These are phyloP conservation scores for Cadophora malorum DNA, from an alignment of 2,329 filamentous ascomycete species.

Conservation along the genomic window DNA sequence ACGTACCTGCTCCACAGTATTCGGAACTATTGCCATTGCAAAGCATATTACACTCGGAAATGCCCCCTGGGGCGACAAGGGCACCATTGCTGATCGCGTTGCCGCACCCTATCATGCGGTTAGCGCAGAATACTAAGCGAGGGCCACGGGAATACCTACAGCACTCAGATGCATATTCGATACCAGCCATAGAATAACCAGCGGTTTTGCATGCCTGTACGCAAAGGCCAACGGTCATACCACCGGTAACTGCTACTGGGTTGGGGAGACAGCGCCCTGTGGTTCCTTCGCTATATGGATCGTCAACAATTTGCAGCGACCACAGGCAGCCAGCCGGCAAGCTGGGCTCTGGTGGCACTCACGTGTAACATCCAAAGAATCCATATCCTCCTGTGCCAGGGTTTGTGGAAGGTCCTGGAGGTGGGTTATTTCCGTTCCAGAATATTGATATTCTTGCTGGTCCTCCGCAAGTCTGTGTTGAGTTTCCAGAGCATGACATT, in stretches of 20 bases:
- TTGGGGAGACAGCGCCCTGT: constrained; percentile 33
- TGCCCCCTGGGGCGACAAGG: constrained; percentile 23
- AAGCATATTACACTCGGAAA: constrained; percentile 38
- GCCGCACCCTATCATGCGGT: constrained; percentile 25
- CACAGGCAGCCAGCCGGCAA: constrained; percentile 5
- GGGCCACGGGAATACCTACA: constrained; percentile 43
- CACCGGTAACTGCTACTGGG: constrained; percentile 26
- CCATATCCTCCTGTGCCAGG: constrained; percentile 29
- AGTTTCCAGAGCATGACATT: constrained; percentile 43
- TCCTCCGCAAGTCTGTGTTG: constrained; percentile 46
- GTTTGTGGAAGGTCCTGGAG: constrained; percentile 35
- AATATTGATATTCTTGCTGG: constrained; percentile 42
- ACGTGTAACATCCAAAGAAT: constrained; percentile 40
- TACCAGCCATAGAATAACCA: constrained; percentile 52
- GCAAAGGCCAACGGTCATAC: constrained; percentile 37
- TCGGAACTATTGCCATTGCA: constrained; percentile 34
- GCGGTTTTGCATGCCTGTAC: constrained; percentile 35
- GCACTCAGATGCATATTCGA: constrained; percentile 53
- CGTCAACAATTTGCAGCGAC: constrained; percentile 10
- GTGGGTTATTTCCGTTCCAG: constrained; percentile 37
- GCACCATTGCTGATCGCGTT: constrained; percentile 25
- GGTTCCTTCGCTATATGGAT: constrained; percentile 31
- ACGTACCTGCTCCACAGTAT: constrained; percentile 23
- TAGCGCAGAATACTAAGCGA: background rate
- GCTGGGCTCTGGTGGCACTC: constrained; percentile 20